Base-by-base conservation (phyloP, 176 grass and related monocot species). In the Calamus simplicifolius region DNA sequence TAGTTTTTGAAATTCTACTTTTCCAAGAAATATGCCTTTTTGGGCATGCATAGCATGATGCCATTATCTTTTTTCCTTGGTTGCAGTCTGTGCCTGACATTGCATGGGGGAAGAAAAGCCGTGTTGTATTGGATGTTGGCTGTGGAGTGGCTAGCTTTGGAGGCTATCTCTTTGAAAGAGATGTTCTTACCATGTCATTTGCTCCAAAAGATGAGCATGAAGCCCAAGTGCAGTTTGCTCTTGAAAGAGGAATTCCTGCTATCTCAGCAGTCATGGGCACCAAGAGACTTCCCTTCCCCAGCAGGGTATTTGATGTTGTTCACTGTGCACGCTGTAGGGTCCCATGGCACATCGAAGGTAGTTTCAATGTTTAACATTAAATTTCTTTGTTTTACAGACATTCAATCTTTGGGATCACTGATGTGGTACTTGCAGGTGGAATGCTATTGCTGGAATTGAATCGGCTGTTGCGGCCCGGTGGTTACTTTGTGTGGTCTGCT, bases 161-260 rank as follows among this genome's bases (percentile, higher is more conserved):
- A 27, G 94, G 94, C 5, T 92, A 63, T 78, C 58, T 92, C 43
- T 98, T 98, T 57, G 94, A 98, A 27, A 75, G 79, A 29, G 94
- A 76, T 63, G 60, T 62, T 63, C 84, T 98, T 4, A 85, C 94
- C 49, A 98, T 98, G 94, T 98, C 94, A 15, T 66, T 98, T 26
- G 94, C 94, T 23, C 94, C 94, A 38, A 98, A 92, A 52, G 94
- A 92, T 70, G 94, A 98, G 81, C 88, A 98, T 70, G 94, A 89
- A 70, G 94, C 94, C 58, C 94, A 98, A 78, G 94, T 98, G 55
- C 94, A 98, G 67, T 92, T 98, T 76, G 94, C 94, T 54, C 71
- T 98, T 52, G 87, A 98, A 81, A 73, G 93, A 4, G 93, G 87
- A n/a, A 89, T 98, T 63, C 93, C 93, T 38, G 93, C 88, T 18